phyloP scores from a whole-genome alignment of 306 rosid genomes.

The Trichosanthes truncata region DNA sequence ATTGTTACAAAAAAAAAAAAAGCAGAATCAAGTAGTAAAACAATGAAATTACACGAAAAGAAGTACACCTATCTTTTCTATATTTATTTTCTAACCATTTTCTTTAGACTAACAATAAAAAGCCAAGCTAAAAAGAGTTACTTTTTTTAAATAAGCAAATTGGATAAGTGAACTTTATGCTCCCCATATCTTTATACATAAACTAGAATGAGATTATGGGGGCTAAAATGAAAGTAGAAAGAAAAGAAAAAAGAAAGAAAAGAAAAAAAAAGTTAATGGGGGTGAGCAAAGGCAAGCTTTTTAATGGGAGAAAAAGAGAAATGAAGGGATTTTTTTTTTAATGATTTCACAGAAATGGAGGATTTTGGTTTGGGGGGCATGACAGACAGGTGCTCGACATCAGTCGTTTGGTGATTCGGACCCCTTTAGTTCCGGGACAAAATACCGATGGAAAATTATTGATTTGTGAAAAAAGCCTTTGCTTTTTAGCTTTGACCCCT shows the following conservation, averaged over 20 bases:
- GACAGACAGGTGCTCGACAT: background rate
- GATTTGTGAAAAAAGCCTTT: background rate
- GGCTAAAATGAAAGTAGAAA: background rate
- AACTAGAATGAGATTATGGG: background rate
- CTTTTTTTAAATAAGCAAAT: background rate
- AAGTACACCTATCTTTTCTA: too few species aligned
- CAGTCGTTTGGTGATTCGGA: conserved; percentile 25
- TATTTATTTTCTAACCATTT: too few species aligned
- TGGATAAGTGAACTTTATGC: background rate
- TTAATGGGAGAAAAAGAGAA: background rate
- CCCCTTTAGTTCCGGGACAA: conserved; percentile 35
- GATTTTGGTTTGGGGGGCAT: background rate
- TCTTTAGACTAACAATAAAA: background rate
- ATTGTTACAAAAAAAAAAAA: too few species aligned
- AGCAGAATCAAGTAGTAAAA: too few species aligned
- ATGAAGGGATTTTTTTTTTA: background rate
- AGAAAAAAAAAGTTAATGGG: background rate
- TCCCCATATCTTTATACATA: background rate
- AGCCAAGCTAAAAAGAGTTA: background rate
- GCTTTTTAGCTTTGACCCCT: background rate
- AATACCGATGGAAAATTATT: conserved; percentile 6
- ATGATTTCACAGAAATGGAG: conserved; percentile 4
- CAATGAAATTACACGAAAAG: too few species aligned
- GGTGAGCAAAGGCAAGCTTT: background rate
- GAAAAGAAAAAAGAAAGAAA: background rate